Evolutionary conservation across 1,284 basidiomycete species (phyloP), one percentile per base, ranked within the genome.

Genomic region (Amylostereum areolatum): DNA sequence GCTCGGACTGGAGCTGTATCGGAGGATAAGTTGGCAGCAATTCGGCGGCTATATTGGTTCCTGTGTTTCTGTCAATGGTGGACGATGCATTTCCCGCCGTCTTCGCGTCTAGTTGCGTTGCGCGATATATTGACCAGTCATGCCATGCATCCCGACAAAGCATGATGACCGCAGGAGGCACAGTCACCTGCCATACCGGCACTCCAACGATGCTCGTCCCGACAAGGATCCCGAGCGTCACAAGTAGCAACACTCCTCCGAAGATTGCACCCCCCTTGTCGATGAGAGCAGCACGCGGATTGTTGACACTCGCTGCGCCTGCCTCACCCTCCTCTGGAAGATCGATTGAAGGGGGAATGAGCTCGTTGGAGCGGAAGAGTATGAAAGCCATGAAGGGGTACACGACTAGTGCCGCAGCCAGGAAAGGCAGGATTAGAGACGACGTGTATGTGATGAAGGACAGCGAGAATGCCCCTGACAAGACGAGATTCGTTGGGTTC

Each of bases 101-200:
- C 18, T 18, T 18, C 1, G 18, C 18, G 18, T 18, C 18, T 18
- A 18, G 18, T 18, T 18, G 18, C 18, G 18, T 18, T 18, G 18
- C 18, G 51, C 37, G 33, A 27, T 51, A 45, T 11, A 52, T 45
- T 2, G 51, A 40, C 62, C 64, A 65, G 50, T 71, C 69, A 49
- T 66, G 58, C 47, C 53, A 57, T 2, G 58, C 47, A 49, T 71
- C 69, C 12, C 64, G 55, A 28, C 53, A 5, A 6, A 70, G 52
- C 68, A 70, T 69, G 47, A 64, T 47, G 1, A 78, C 64, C 0
- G 93, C 94, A 32, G 94, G 93, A 0, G 96, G 94, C n/a, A 92
- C 75, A 1, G 85, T 90, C 43, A 98, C 86, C 68, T 82, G 80
- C 81, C 89, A 89, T 5, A 89, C 92, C 47, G 66, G 60, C 62